Conservation (phyloP, 805 yeast genomes). For the Candida xiaguanensis region DNA sequence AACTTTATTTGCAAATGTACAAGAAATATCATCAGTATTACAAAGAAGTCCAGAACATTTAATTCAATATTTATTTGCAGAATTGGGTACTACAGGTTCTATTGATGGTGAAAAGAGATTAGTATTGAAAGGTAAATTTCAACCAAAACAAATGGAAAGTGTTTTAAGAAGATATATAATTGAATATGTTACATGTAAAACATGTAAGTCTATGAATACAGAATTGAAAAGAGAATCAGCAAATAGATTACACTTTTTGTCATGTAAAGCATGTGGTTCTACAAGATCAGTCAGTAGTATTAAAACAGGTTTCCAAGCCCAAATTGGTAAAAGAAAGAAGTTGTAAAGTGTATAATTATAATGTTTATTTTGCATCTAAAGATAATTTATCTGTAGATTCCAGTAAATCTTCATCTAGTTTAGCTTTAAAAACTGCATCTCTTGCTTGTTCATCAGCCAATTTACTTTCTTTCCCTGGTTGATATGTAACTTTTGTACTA, state of each 20-base stretch:
- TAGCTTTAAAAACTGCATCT: conserved; percentile 21
- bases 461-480: conserved; percentile 41
- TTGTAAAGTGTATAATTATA: conserved; percentile 3
- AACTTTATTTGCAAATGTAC: conserved; percentile 93
- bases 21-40: conserved; percentile 87
- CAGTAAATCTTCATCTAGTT: conserved; percentile 12
- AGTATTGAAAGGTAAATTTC: conserved; percentile 96
- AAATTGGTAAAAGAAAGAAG: conserved; percentile 83
- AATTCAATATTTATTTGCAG: conserved; percentile 95
- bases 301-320: conserved; percentile 99
- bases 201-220: conserved; percentile 97
- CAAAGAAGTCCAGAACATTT: conserved; percentile 97
- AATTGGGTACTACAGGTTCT: conserved; percentile 98
- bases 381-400: conserved; percentile 1
- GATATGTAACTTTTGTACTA: conserved; percentile 41
- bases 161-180: conserved; percentile 93
- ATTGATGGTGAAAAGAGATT: conserved; percentile 97
- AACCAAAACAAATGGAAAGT: conserved; percentile 95
- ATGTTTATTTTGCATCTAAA: not conserved
- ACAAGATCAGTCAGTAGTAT: conserved; percentile 95
- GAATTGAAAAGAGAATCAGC: conserved; percentile 92
- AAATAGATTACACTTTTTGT: conserved; percentile 94
- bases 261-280: conserved; percentile 97
- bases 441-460: conserved; percentile 36
- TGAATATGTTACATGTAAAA: conserved; percentile 98